These are phyloP conservation scores for Acorus calamus DNA, from an alignment of 106 monocot genomes.

Conservation along the genomic window DNA sequence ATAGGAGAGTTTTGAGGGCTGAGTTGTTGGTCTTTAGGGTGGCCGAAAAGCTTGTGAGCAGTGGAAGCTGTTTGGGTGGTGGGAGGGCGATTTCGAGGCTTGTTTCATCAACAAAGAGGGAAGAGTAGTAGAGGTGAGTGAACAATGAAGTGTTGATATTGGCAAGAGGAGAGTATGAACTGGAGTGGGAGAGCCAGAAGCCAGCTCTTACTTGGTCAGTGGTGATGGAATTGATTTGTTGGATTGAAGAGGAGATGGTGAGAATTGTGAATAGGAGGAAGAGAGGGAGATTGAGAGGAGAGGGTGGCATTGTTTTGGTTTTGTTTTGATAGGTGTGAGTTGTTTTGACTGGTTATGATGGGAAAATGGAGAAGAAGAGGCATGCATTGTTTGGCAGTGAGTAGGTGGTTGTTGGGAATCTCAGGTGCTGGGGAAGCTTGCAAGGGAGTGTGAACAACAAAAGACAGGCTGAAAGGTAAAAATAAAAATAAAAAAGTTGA, in stretches of 20 bases:
- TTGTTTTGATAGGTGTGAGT: too few relatives aligned
- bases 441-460: too few relatives aligned
- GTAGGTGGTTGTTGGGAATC: too few relatives aligned
- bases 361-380: too few relatives aligned
- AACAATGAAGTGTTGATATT: constrained; percentile 56
- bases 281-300: constrained; percentile 18
- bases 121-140: constrained; percentile 71
- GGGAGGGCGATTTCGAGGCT: constrained; percentile 15
- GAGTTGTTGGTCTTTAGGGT: constrained; percentile 33
- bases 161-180: constrained; percentile 38
- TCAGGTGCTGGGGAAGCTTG: too few relatives aligned
- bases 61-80: constrained; percentile 17
- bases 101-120: constrained; percentile 30
- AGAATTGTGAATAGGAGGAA: constrained; percentile 6
- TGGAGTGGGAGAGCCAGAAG: constrained; percentile 54
- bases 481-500: too few relatives aligned
- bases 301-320: too few relatives aligned
- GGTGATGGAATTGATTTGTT: neutral
- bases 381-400: too few relatives aligned
- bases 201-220: constrained; percentile 48
- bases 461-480: too few relatives aligned
- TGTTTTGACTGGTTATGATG: too few relatives aligned
- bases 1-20: constrained; percentile 49
- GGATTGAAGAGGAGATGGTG: constrained; percentile 19
- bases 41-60: constrained; percentile 41